Evolutionary conservation across 1,284 basidiomycete genomes (phyloP), one percentile per base, ranked within the genome.

Genomic region (Wallemia ichthyophaga): DNA sequence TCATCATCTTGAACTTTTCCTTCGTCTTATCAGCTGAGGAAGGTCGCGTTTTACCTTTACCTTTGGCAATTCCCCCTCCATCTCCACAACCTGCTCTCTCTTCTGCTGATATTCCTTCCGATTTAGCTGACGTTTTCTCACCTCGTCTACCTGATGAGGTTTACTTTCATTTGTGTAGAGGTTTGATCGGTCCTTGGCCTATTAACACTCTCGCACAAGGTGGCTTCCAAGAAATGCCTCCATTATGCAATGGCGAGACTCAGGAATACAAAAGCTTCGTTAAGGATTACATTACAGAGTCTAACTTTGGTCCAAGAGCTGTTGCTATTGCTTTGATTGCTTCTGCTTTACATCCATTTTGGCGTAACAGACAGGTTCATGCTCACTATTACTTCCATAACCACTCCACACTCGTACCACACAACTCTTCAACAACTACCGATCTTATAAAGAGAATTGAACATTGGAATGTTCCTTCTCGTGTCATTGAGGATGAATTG

Each of bases 111-210:
- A 80, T 98, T 32, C 92, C 92, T 0, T 70, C 73, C 54, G 92
- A 98, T 71, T 73, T 99, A 33, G 85, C 94, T 67, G 89, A 95
- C 59, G 83, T 98, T 63, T 98, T 96, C 72, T 94, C 89, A 1
- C 76, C 85, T 68, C 82, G 88, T 32, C 75, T 99, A 19, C 92
- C 94, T 0, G 92, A 98, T 70, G 91, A 98, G 68, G 76, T 96
- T 61, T 96, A 92, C 73, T 92, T 83, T 70, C 92, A 95, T 69
- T 77, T 98, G 61, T 95, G 89, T 56, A 80, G 88, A 19, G 92
- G 92, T 5, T 76, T 98, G 25, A 71, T 96, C 60, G 81, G 81
- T 13, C 83, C 88, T 0, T 83, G 85, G 63, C 80, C 88, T 9
- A 77, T 98, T 19, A 82, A 88, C 24, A 92, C 87, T 81, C 77